Conservation (phyloP, 495 filamentous ascomycete species). For the Neurospora sublineolata region DNA sequence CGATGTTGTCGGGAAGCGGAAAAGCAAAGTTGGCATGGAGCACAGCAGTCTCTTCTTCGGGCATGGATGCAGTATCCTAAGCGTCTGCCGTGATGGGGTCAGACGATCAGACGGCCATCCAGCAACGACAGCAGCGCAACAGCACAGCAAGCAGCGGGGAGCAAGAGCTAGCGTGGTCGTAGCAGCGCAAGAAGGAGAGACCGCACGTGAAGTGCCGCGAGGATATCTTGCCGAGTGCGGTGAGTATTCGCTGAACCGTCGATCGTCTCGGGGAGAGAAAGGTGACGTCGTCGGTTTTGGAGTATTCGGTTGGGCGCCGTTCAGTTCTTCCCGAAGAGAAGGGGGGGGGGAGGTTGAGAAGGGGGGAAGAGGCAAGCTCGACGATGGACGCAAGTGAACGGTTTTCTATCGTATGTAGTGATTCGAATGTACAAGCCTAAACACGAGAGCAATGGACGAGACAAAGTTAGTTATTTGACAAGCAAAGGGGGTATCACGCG, state of each 20-base stretch:
- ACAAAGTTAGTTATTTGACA: not conserved
- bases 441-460: not conserved
- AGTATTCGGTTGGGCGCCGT: not conserved
- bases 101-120: slow-evolving; percentile 20
- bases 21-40: slow-evolving; percentile 20
- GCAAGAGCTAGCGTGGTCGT: not conserved
- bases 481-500: not conserved
- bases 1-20: slow-evolving; percentile 4
- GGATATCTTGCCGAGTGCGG: not conserved
- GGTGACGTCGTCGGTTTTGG: not conserved
- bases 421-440: not conserved
- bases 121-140: slow-evolving; percentile 4
- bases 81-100: slow-evolving; percentile 9
- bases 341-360: not conserved
- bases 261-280: not conserved
- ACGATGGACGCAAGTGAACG: not conserved
- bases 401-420: not conserved
- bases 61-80: slow-evolving; percentile 22
- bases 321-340: not conserved
- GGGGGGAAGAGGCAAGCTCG: not conserved
- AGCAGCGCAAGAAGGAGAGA: not conserved
- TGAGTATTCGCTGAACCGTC: not conserved
- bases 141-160: not conserved
- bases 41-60: slow-evolving; percentile 18
- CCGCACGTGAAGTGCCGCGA: not conserved